Conservation (phyloP, 345 rosid species). For the Noccaea caerulescens region DNA sequence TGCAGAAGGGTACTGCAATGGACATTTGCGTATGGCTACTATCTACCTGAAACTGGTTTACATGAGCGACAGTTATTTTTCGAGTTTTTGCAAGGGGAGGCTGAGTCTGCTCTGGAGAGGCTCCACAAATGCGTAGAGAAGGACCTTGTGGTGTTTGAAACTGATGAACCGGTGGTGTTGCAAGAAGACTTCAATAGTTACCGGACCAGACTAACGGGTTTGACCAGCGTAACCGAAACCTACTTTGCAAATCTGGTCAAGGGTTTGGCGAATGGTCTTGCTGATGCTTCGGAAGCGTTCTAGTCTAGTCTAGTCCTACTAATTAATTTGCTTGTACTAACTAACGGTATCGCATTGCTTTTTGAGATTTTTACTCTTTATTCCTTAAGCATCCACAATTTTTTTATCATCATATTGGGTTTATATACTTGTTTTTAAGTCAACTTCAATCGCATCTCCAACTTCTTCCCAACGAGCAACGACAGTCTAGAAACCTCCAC, state of each 20-base stretch:
- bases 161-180: too few species aligned
- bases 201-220: background rate
- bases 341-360: background rate
- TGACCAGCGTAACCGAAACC: constrained; percentile 1
- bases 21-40: constrained; percentile 31
- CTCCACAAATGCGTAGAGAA: constrained; percentile 26
- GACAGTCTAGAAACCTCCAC: constrained; percentile 47
- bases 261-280: constrained; percentile 21
- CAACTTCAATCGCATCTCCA: constrained; percentile 48
- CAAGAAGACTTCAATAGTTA: background rate
- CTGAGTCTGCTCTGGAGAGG: constrained; percentile 28
- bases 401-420: constrained; percentile 2
- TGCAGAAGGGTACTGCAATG: constrained; percentile 20
- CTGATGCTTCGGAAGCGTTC: background rate
- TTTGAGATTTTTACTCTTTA: constrained; percentile 22
- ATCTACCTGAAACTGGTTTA: background rate
- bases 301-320: too few species aligned
- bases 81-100: constrained; percentile 27
- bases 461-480: constrained; percentile 48
- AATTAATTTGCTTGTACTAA: too few species aligned
- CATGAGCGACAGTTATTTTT: background rate
- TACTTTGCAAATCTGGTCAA: constrained; percentile 22
- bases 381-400: constrained; percentile 24
- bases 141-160: background rate
- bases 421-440: constrained; percentile 11